Percentiles rank a stretch among this genome's conserved stretches.
phyloP scores from a whole-genome alignment of 805 yeast genomes.

The Sugiyamaella mastotermitis region DNA sequence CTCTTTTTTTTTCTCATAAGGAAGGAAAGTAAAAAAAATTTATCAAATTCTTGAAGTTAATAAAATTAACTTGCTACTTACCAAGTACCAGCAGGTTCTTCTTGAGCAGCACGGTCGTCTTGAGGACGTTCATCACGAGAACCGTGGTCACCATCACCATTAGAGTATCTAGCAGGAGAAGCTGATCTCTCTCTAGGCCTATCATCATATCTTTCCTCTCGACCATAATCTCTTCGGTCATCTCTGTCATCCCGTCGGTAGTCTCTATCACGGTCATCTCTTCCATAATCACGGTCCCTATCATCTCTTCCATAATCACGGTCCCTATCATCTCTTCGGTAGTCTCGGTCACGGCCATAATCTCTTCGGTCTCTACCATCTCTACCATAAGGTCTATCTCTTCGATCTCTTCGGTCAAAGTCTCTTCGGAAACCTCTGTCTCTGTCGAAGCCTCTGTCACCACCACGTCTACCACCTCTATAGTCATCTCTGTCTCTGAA shows the following conservation, averaged over 20 bases:
- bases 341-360: conserved; percentile 41
- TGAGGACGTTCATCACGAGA: conserved; percentile 26
- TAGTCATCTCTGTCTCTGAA: conserved; percentile 19
- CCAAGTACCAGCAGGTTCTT: conserved; percentile 19
- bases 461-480: conserved; percentile 25
- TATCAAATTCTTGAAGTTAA: no score
- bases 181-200: conserved; percentile 17
- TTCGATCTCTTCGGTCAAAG: conserved; percentile 36
- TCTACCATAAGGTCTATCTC: conserved; percentile 42
- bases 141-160: conserved; percentile 21
- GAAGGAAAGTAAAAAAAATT: no score
- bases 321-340: conserved; percentile 36
- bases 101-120: background rate
- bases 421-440: conserved; percentile 32
- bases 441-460: conserved; percentile 42
- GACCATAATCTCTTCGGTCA: conserved; percentile 37
- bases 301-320: conserved; percentile 26
- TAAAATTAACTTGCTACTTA: no score
- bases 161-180: background rate
- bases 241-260: conserved; percentile 29
- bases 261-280: conserved; percentile 33
- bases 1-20: no score
- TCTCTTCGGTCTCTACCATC: conserved; percentile 31
- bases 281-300: conserved; percentile 43
- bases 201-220: conserved; percentile 39